Base-by-base conservation (phyloP, 2,329 filamentous ascomycete genomes). In the Malbranchea zuffiana region DNA sequence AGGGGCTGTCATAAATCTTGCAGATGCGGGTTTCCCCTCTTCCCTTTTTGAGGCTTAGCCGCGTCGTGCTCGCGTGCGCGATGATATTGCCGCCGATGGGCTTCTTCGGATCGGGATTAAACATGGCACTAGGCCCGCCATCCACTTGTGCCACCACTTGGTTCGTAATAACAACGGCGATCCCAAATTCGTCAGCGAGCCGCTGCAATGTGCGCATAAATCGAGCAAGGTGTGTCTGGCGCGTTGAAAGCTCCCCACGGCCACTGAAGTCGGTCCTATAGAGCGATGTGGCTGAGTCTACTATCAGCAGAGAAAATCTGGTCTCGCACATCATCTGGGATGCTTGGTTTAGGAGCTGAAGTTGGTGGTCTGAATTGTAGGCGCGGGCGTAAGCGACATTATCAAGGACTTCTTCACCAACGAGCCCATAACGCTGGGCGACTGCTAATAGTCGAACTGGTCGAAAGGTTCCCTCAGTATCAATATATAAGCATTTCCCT, bases 251-350 rank as follows among this genome's bases (percentile, higher is more conserved):
- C 61, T 98, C 90, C 41, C 90, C 92, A 60, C 90, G 81, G n/a
- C 90, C 90, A 45, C 86, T 76, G 61, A 96, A 98, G 55, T 98
- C 90, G 0, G 90, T 98, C 48, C 90, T 78, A 61, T 98, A 98
- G 2, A 98, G 72, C 2, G 88, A 81, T 0, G 90, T 98, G 10
- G 92, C 92, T 39, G 86, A 94, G 62, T 98, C 90, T 39, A 98
- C 90, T 32, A 98, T 78, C 33, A 98, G 76, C 6, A 98, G 72
- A 3, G 90, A 96, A 61, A 98, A 98, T 3, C 90, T 78, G 0
- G 90, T 98, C 66, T 98, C 92, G 40, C 87, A 95, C 92, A 98
- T 98, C 90, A 98, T 98, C 44, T 86, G 78, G 2, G 90, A 82
- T 3, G 90, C 92, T 60, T 96, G 88, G 52, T 90, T 90, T 44